A percentile compares a stretch with the other conserved stretches of the same genome.
Conservation (phyloP, 2,329 filamentous ascomycete species). For the Aotearoamyces nothofagi region DNA sequence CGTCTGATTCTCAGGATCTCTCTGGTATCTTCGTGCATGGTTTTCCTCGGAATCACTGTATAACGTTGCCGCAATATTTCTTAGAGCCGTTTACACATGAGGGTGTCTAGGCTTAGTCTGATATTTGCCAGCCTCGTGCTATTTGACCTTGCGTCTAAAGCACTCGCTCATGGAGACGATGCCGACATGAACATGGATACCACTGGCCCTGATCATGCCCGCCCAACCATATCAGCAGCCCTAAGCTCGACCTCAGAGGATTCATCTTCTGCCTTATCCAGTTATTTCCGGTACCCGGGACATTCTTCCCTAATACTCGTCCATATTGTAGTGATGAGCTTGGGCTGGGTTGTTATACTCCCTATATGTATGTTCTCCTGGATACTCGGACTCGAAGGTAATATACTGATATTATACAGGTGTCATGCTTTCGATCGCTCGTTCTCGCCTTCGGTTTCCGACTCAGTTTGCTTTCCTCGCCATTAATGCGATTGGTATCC, state of each 20-base stretch:
- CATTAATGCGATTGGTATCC: slow-evolving; percentile 46
- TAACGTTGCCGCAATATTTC: no score
- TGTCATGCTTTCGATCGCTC: slow-evolving; percentile 73
- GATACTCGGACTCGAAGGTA: background rate
- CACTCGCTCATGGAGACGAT: background rate
- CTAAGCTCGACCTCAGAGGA: background rate
- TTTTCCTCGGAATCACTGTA: no score
- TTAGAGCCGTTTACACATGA: no score
- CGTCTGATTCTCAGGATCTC: no score
- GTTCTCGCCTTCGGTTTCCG: slow-evolving; percentile 57
- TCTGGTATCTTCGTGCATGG: no score
- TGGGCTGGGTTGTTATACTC: slow-evolving; percentile 55
- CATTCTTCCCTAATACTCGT: slow-evolving; percentile 26
- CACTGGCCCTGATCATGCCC: background rate
- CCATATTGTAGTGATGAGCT: slow-evolving; percentile 53
- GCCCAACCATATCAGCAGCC: background rate
- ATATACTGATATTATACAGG: slow-evolving; percentile 8
- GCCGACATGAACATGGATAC: background rate
- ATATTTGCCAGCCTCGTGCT: no score
- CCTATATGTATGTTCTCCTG: slow-evolving; percentile 41
- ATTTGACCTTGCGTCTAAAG: slow-evolving; percentile 1
- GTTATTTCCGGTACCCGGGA: slow-evolving; percentile 25
- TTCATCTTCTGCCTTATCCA: slow-evolving; percentile 6
- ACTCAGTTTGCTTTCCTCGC: slow-evolving; percentile 54
- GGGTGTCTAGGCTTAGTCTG: no score